phyloP scores from a whole-genome alignment of 2,329 filamentous ascomycete species.

The Aspergillus aculeatus region DNA sequence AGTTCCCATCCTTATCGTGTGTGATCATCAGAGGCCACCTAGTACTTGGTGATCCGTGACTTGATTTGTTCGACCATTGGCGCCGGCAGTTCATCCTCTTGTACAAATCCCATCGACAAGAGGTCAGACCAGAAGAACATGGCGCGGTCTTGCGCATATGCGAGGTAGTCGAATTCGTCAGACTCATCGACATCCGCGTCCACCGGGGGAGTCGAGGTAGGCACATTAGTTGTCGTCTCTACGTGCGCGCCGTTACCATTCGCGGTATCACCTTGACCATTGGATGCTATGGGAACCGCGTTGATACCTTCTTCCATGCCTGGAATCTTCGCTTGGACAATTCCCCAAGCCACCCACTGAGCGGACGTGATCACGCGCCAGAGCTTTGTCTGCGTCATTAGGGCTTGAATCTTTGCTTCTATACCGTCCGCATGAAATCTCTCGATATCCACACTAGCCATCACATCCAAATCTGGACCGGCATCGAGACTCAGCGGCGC shows the following conservation, averaged over 20 bases:
- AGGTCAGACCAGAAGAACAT: slow-evolving; percentile 95
- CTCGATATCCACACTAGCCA: slow-evolving; percentile 56
- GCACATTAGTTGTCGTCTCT: slow-evolving; percentile 9
- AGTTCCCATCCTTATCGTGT: neutral
- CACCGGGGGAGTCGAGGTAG: slow-evolving; percentile 25
- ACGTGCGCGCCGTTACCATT: slow-evolving; percentile 13
- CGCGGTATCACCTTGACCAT: neutral
- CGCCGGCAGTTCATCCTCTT: slow-evolving; percentile 71
- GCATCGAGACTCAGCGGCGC: slow-evolving; percentile 78
- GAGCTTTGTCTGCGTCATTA: slow-evolving; percentile 75
- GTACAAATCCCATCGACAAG: slow-evolving; percentile 71
- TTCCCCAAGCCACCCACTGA: slow-evolving; percentile 93
- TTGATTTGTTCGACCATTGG: slow-evolving; percentile 66
- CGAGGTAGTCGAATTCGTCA: slow-evolving; percentile 89
- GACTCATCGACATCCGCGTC: slow-evolving; percentile 57
- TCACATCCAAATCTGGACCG: slow-evolving; percentile 55
- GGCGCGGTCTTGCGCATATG: slow-evolving; percentile 85
- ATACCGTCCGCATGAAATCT: slow-evolving; percentile 60
- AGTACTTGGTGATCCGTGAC: slow-evolving; percentile 61
- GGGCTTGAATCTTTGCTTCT: slow-evolving; percentile 66
- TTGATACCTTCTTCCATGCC: slow-evolving; percentile 57
- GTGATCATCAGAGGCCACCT: neutral
- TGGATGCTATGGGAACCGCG: slow-evolving; percentile 19
- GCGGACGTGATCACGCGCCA: slow-evolving; percentile 89
- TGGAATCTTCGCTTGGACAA: slow-evolving; percentile 87